phyloP scores from a whole-genome alignment of 371 early-diverging fungal species.

The Apophysomyces elegans region DNA sequence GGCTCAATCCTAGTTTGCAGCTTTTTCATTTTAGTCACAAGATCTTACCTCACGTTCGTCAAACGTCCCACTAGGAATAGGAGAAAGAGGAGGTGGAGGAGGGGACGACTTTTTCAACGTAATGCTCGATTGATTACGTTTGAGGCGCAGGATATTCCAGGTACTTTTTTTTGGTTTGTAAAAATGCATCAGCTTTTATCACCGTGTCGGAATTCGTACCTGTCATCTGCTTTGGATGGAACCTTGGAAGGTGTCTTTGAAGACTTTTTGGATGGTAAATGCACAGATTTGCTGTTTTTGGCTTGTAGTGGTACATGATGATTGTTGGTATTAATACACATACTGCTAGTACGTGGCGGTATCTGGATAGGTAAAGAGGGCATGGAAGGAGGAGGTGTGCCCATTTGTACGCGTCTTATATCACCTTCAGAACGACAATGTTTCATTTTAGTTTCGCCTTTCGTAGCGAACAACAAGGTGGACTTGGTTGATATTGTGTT shows the following conservation, averaged over 20 bases:
- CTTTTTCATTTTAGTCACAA: not conserved
- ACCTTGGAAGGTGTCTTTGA: not conserved
- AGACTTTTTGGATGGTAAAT: not conserved
- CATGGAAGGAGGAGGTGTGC: not conserved
- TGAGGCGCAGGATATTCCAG: constrained; percentile 2
- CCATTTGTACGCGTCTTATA: not conserved
- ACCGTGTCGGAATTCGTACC: not conserved
- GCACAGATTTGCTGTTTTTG: not conserved
- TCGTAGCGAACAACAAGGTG: not conserved
- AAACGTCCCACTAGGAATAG: constrained; percentile 2
- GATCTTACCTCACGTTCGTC: constrained; percentile 4
- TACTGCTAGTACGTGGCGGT: not conserved
- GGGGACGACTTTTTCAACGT: constrained; percentile 2
- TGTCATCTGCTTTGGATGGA: not conserved
- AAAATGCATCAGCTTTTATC: not conserved
- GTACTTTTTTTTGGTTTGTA: not conserved
- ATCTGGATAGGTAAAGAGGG: not conserved
- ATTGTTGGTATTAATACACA: not conserved
- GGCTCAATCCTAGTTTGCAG: not conserved
- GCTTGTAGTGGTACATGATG: not conserved
- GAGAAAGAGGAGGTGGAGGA: constrained; percentile 12
- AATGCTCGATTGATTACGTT: not conserved
- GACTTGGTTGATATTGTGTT: not conserved
- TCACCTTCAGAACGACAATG: constrained; percentile 8
- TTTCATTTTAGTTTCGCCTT: not conserved